A percentile compares a stretch with the other conserved stretches of the same genome.
phyloP scores from a whole-genome alignment of 768 basidiomycete genomes.

The Phylloporus sp. region DNA sequence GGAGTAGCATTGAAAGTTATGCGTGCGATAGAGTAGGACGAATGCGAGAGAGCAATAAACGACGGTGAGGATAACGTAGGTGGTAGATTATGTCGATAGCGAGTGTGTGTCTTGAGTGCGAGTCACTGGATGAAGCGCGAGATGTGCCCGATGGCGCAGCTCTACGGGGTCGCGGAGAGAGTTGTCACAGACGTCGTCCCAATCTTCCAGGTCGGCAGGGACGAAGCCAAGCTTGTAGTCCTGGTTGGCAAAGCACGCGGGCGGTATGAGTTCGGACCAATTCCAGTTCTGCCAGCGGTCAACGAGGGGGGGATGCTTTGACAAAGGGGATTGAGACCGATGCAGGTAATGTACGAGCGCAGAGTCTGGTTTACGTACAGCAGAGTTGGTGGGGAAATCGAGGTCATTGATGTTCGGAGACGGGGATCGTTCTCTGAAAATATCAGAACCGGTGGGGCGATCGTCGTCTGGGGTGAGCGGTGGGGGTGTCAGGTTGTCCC shows the following conservation, averaged over 20 bases:
- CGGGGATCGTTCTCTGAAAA: conserved; percentile 24
- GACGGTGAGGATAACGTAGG: conserved; percentile 3
- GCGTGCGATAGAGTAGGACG: conserved; percentile 23
- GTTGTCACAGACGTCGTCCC: conserved; percentile 25
- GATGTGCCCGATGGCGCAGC: conserved; percentile 9
- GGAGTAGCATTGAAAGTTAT: conserved; percentile 15
- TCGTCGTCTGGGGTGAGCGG: conserved; percentile 37
- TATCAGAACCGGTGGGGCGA: conserved; percentile 13
- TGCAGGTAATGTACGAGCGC: conserved; percentile 22
- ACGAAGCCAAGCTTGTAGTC: not conserved
- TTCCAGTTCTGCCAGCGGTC: conserved; percentile 34
- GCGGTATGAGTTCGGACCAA: conserved; percentile 32
- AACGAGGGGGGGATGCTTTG: conserved; percentile 21
- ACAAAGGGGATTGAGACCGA: conserved; percentile 22
- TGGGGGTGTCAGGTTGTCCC: conserved; percentile 32
- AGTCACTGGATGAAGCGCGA: conserved; percentile 6
- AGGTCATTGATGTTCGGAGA: conserved; percentile 21
- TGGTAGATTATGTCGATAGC: conserved; percentile 15
- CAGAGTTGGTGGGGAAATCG: conserved; percentile 12
- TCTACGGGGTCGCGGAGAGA: conserved; percentile 13
- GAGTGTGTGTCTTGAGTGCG: conserved; percentile 12
- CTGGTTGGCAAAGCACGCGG: conserved; percentile 21
- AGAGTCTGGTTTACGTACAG: conserved; percentile 26
- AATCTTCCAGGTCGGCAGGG: conserved; percentile 21
- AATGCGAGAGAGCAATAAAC: conserved; percentile 20